phyloP scores from a whole-genome alignment of 202 grass and related monocot genomes.

The Schoenoplectus triqueter region DNA sequence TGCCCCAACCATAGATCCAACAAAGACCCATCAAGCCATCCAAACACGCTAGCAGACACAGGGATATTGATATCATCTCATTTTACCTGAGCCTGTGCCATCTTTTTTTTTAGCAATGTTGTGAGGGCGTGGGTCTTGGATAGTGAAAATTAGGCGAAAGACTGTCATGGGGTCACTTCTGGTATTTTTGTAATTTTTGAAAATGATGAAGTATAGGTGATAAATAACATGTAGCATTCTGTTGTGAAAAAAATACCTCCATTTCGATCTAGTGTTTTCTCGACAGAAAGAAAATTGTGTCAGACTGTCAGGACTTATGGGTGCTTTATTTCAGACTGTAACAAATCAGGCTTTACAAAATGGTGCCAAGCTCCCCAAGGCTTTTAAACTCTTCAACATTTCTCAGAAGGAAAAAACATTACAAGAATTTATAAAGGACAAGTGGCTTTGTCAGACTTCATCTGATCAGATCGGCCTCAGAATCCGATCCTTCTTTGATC shows the following conservation, averaged over 20 bases:
- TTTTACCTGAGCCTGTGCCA: background rate
- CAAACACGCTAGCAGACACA: background rate
- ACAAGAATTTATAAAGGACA: constrained; percentile 67
- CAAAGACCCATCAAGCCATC: background rate
- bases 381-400: constrained; percentile 74
- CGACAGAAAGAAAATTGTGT: background rate
- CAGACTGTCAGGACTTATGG: background rate
- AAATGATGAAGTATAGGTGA: background rate
- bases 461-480: constrained; percentile 74
- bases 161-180: background rate
- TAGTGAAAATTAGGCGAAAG: too few relatives aligned
- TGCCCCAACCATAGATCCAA: background rate
- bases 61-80: background rate
- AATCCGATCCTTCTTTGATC: constrained; percentile 85
- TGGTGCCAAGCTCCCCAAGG: constrained; percentile 55
- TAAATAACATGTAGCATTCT: background rate
- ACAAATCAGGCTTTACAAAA: constrained; percentile 51
- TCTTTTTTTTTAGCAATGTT: background rate
- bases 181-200: background rate
- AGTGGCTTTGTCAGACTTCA: constrained; percentile 62
- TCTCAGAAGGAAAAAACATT: constrained; percentile 89
- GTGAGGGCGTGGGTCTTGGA: too few relatives aligned
- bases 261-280: background rate
- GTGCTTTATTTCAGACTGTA: constrained; percentile 45
- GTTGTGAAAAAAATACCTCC: background rate